Base-by-base conservation (phyloP, 768 basidiomycete species). In the Clitopilus passeckerianus region DNA sequence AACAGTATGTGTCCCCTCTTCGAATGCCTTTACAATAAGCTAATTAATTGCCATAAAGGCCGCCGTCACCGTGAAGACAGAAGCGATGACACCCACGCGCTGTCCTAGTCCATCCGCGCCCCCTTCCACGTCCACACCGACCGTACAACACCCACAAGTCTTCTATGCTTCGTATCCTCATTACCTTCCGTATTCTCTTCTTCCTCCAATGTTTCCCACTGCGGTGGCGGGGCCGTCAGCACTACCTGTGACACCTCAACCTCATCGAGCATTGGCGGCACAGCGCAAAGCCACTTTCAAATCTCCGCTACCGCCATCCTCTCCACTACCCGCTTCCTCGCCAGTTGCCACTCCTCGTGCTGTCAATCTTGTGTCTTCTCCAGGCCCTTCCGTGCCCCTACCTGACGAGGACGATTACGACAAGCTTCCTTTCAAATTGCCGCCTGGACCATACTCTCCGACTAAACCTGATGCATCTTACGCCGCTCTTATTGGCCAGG, bases 401-500 rank as follows among this genome's bases (percentile, higher is more conserved):
- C 87, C 87, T 12, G 73, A 78, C 35, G 86, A 89, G 68, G 83
- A 84, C 20, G 86, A 86, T 56, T 86, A 86, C 44, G 85, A 85
- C 54, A 77, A 76, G 23, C 74, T 89, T 44, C 91, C 91, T 2
- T 93, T 87, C 69, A 84, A 71, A 57, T 81, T 97, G 0, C 95
- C 95, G 0, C 83, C 88, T 3, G 93, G 93, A 24, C 93, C 93
- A 1, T 93, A 95, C 68, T 86, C 89, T 12, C 75, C 76, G 35
- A 80, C 79, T 57, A 93, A 95, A 69, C 97, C 97, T 0, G 85
- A 90, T 53, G 84, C 86, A 37, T 95, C 95, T 1, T 98, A 98
- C 67, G 95, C 97, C 5, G 95, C 95, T 1, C 84, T 98, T 53
- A 94, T 98, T 63, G 96, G 96, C 1, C 95, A 96, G 66, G 95